These are phyloP conservation scores for Thermochaetoides thermophila DNA, from an alignment of 495 filamentous ascomycete genomes.

Conservation along the genomic window DNA sequence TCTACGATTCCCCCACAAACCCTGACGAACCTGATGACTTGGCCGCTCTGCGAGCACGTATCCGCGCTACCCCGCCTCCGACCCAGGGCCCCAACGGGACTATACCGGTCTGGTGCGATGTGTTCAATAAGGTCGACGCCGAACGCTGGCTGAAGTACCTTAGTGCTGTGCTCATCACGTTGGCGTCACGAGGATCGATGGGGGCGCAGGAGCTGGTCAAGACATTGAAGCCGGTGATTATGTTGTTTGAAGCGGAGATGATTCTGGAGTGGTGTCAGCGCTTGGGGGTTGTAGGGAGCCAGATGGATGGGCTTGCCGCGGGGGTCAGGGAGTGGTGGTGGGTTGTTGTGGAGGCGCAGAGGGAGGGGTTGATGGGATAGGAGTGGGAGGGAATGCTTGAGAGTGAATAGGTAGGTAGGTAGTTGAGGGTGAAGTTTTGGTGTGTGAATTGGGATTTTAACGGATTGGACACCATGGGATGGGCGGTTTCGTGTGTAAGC, in stretches of 20 bases:
- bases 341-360: slow-evolving; percentile 26
- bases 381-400: background rate
- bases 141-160: slow-evolving; percentile 52
- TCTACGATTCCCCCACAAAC: slow-evolving; percentile 33
- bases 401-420: background rate
- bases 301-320: slow-evolving; percentile 28
- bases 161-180: slow-evolving; percentile 39
- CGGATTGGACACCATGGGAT: no score
- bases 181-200: slow-evolving; percentile 47
- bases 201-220: slow-evolving; percentile 34
- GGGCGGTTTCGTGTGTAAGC: no score
- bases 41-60: slow-evolving; percentile 21
- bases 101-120: slow-evolving; percentile 68
- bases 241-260: slow-evolving; percentile 50
- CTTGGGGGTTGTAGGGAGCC: slow-evolving; percentile 29
- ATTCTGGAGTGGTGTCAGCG: slow-evolving; percentile 49
- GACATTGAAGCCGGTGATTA: slow-evolving; percentile 45
- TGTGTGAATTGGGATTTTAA: no score
- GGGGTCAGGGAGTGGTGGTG: slow-evolving; percentile 58
- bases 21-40: slow-evolving; percentile 38
- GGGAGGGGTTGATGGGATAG: slow-evolving; percentile 6
- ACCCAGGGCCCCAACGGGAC: slow-evolving; percentile 20
- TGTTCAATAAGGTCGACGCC: slow-evolving; percentile 46
- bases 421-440: no score
- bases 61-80: slow-evolving; percentile 19